Base-by-base conservation (phyloP, 139 green algal genomes). In the Eudorina sp. region DNA sequence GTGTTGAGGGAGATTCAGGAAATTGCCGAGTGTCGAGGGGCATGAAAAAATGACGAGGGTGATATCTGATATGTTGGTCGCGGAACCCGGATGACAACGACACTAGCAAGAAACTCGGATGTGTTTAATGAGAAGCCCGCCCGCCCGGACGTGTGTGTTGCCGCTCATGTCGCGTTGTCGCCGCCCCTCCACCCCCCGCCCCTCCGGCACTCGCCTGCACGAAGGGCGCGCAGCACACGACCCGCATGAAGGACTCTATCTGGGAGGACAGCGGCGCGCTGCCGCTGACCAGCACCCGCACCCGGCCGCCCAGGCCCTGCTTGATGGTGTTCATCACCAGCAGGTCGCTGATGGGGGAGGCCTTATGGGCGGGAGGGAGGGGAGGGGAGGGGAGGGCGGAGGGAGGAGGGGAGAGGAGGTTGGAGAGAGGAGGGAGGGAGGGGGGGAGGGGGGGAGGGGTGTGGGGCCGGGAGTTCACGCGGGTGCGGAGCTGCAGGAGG, bases 311-410 rank as follows among this genome's bases (percentile, higher is more conserved):
- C 83, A 97, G 91, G 53, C 64, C 88, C 29, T 84, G 48, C 89
- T 95, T 96, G 81, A 97, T 92, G 73, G 96, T 96, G 85, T 93
- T 94, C 89, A 98, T 98, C 2, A 98, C 91, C 40, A 97, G 72
- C 51, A 90, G 78, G 95, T 99, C 97, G 45, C 94, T 89, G 45
- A 97, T 82, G 6, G 90, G 88, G 1, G 95, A 94, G n/a, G 96
- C 96, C 93, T 96, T 91, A 80, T 86, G 48, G 46, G 40, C 40
- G 25, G 40, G 4, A 21, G 70, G 70, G 62, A 19, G 55, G 55
- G 48, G 62, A 31, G 62, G 62, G n/a, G 36, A 3, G 62, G 62
- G 21, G 23, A 3, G 16, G n/a, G 6, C 4, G 62, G 62, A 29
- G 27, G 21, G 62, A 9, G 62, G 62, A 9, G 2, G 31, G 11